These are phyloP conservation scores for Podospora sp. DNA, from an alignment of 495 filamentous ascomycete genomes.

Conservation along the genomic window DNA sequence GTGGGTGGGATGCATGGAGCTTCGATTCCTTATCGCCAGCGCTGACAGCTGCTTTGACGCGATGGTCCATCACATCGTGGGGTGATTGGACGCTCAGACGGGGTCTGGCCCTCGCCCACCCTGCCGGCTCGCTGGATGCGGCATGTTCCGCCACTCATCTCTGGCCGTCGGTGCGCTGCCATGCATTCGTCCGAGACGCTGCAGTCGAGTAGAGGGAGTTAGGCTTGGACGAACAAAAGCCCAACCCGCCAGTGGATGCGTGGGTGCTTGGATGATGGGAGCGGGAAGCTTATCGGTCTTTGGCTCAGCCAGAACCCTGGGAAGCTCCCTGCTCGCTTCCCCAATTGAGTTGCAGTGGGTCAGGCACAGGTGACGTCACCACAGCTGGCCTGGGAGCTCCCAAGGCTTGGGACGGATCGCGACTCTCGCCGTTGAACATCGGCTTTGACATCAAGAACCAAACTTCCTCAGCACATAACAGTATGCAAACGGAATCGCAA, in stretches of 20 bases:
- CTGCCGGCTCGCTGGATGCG: background rate
- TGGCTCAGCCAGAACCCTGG: background rate
- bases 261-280: background rate
- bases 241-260: background rate
- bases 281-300: background rate
- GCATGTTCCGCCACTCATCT: conserved; percentile 2
- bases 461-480: background rate
- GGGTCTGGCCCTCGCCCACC: background rate
- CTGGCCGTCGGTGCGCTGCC: background rate
- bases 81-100: conserved; percentile 6
- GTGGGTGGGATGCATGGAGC: conserved; percentile 11
- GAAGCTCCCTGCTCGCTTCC: conserved; percentile 6
- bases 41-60: conserved; percentile 15
- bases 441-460: background rate
- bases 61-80: conserved; percentile 3
- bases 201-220: background rate
- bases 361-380: conserved; percentile 16
- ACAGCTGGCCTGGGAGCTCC: background rate
- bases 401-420: background rate
- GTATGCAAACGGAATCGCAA: conserved; percentile 15
- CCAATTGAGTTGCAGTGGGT: conserved; percentile 6
- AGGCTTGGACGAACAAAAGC: background rate
- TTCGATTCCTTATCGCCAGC: conserved; percentile 15
- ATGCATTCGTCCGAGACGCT: background rate
- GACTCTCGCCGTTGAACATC: background rate